Percentiles rank a stretch among this genome's conserved stretches.
Conservation (phyloP, 306 rosid genomes). For the Medicago arabica region DNA sequence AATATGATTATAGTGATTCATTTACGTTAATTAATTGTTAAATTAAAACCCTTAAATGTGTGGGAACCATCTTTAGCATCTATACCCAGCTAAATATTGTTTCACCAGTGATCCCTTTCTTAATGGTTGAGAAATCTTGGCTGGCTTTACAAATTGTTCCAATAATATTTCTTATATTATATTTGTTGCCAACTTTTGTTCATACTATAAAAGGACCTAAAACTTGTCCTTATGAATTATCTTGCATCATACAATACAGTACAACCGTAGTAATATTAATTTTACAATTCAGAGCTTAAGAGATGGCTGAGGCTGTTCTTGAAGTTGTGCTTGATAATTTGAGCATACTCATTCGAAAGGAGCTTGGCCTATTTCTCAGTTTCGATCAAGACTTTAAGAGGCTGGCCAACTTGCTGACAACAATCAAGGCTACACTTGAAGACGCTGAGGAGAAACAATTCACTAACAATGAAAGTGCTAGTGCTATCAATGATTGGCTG, state of each 20-base stretch:
- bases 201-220: neutral
- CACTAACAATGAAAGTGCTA: no score
- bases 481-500: no score
- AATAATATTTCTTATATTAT: neutral
- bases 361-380: no score
- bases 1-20: neutral
- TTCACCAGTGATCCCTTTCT: neutral
- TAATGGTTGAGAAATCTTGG: neutral
- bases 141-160: neutral
- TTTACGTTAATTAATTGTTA: neutral
- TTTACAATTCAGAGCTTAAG: no score
- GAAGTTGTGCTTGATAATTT: no score
- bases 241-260: neutral
- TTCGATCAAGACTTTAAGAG: no score
- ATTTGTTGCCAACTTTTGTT: neutral
- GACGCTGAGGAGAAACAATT: no score
- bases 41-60: neutral
- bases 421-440: no score
- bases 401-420: no score
- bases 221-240: neutral
- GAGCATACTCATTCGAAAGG: no score
- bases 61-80: neutral
- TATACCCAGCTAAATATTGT: neutral
- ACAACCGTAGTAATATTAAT: neutral
- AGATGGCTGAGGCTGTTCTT: no score